These are phyloP conservation scores for Stereum hirsutum DNA, from an alignment of 1,284 basidiomycete species.

Conservation along the genomic window DNA sequence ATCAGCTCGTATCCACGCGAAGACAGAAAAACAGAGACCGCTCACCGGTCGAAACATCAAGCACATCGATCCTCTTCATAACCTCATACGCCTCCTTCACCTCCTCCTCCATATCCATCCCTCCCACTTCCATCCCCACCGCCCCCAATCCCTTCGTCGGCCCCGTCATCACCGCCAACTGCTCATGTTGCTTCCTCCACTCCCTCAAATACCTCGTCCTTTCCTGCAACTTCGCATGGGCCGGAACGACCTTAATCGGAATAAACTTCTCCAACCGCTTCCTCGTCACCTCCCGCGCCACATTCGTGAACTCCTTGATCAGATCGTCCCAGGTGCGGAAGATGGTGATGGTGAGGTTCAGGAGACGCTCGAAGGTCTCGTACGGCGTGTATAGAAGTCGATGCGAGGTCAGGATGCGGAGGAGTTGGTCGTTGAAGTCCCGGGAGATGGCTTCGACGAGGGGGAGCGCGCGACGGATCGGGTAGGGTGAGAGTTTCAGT, in stretches of 20 bases:
- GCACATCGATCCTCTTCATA: constrained; percentile 91
- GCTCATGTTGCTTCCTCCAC: constrained; percentile 96
- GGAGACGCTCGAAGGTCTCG: constrained; percentile 83
- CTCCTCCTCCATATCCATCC: constrained; percentile 96
- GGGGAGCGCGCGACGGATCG: constrained; percentile 89
- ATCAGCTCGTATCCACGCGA: too few species aligned
- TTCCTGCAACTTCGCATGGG: constrained; percentile 89
- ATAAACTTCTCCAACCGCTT: constrained; percentile 93
- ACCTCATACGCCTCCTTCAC: constrained; percentile 93
- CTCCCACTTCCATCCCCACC: constrained; percentile 65
- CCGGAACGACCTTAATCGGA: constrained; percentile 91
- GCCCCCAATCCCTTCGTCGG: constrained; percentile 81
- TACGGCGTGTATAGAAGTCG: constrained; percentile 93
- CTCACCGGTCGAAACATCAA: constrained; percentile 85
- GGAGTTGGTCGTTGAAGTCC: constrained; percentile 93
- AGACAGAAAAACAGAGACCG: constrained; percentile 11
- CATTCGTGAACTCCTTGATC: constrained; percentile 97
- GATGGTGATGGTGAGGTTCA: constrained; percentile 71
- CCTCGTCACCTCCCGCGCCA: constrained; percentile 90
- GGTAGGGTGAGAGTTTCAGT: constrained; percentile 91
- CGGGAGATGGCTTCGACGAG: constrained; percentile 97
- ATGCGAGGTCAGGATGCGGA: constrained; percentile 85
- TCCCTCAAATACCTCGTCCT: constrained; percentile 81
- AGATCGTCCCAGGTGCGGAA: constrained; percentile 96
- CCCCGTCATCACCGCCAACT: constrained; percentile 94